Evolutionary conservation across 2,329 filamentous ascomycete genomes (phyloP).

Genomic region (Fusarium bulbicola): DNA sequence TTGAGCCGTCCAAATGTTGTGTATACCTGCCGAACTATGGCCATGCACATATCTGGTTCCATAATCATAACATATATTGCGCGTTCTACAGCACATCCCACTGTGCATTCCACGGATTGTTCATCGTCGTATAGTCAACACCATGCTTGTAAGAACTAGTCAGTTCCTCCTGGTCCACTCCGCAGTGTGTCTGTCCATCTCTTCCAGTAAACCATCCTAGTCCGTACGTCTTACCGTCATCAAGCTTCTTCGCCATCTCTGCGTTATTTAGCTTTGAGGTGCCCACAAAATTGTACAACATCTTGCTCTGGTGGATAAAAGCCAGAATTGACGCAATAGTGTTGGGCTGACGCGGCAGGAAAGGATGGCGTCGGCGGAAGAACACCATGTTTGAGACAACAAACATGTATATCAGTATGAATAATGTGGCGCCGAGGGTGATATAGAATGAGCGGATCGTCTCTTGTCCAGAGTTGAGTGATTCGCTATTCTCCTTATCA

Average conservation of each 20-base stretch:
- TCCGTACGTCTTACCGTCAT: constrained; percentile 71
- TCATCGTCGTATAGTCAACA: constrained; percentile 57
- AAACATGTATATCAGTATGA: constrained; percentile 73
- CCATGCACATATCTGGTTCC: constrained; percentile 18
- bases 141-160: constrained; percentile 72
- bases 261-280: constrained; percentile 70
- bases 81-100: constrained; percentile 49
- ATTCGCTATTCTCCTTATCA: constrained; percentile 29
- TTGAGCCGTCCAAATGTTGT: constrained; percentile 5
- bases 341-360: constrained; percentile 80
- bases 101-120: constrained; percentile 60
- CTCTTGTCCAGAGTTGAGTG: constrained; percentile 64
- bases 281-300: constrained; percentile 79
- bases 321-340: constrained; percentile 80
- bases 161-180: constrained; percentile 80
- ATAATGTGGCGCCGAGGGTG: constrained; percentile 67
- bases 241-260: constrained; percentile 70
- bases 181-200: constrained; percentile 78
- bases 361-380: constrained; percentile 70
- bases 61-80: constrained; percentile 21
- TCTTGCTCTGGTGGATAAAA: constrained; percentile 82
- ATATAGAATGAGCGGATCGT: constrained; percentile 72
- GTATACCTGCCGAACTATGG: constrained; percentile 3
- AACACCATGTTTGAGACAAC: constrained; percentile 69
- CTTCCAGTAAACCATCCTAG: constrained; percentile 80